phyloP scores from a whole-genome alignment of 306 rosid genomes.

The Ammopiptanthus mongolicus region DNA sequence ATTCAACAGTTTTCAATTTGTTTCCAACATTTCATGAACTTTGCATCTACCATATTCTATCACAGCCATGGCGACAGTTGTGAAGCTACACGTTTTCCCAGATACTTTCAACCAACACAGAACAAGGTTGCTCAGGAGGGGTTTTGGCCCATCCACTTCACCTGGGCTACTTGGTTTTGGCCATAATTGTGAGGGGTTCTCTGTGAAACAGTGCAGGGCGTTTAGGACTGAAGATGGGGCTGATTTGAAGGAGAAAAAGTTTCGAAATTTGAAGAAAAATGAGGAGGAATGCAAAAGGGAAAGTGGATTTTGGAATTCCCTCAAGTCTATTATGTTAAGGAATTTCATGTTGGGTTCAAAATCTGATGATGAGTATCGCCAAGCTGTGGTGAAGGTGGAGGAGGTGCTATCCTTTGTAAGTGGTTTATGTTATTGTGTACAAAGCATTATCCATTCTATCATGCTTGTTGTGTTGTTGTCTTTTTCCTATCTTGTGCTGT shows the following conservation, averaged over 20 bases:
- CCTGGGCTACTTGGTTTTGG: conserved; percentile 30
- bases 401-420: conserved; percentile 63
- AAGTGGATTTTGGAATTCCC: conserved; percentile 63
- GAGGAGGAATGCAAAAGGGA: conserved; percentile 32
- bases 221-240: conserved; percentile 52
- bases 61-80: conserved; percentile 43
- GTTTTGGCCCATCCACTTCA: conserved; percentile 25
- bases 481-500: not conserved
- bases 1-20: not conserved
- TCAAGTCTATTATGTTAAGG: conserved; percentile 43
- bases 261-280: conserved; percentile 36
- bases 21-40: not conserved
- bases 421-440: not conserved
- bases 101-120: conserved; percentile 35
- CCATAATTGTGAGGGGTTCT: conserved; percentile 36
- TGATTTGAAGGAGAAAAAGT: conserved; percentile 38
- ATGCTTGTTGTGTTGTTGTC: not conserved
- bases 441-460: not conserved
- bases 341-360: conserved; percentile 41
- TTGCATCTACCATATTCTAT: not conserved
- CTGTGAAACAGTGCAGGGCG: conserved; percentile 55
- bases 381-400: conserved; percentile 66
- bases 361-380: conserved; percentile 52
- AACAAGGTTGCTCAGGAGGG: conserved; percentile 32
- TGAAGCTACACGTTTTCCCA: conserved; percentile 52